Percentiles rank a stretch among this genome's conserved stretches.
These are phyloP conservation scores for Chaetomium cochliodes DNA, from an alignment of 495 filamentous ascomycete species.

Conservation along the genomic window DNA sequence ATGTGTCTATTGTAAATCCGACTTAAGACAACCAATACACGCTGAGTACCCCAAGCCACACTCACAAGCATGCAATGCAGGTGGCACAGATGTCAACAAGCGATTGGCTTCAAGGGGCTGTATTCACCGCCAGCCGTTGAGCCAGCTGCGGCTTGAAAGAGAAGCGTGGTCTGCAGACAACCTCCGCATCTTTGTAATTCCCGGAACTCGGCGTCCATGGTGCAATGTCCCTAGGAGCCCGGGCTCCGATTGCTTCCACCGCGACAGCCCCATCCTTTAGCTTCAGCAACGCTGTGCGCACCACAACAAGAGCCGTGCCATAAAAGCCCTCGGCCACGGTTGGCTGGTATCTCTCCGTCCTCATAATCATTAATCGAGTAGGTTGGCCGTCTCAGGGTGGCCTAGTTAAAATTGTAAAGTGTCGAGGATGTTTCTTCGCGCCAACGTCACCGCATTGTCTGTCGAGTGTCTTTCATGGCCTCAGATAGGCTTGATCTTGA, in stretches of 20 bases:
- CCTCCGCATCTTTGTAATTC: not conserved
- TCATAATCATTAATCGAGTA: not conserved
- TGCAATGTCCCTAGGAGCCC: not conserved
- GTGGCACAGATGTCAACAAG: constrained; percentile 16
- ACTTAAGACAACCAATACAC: not conserved
- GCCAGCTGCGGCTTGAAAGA: not conserved
- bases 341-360: not conserved
- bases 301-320: not conserved
- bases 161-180: not conserved
- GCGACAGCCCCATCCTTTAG: not conserved
- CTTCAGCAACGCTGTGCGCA: not conserved
- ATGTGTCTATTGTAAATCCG: not conserved
- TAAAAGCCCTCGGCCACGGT: not conserved
- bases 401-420: not conserved
- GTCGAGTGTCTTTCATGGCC: not conserved
- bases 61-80: constrained; percentile 14
- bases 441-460: not conserved
- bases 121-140: constrained; percentile 7
- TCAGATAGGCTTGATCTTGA: constrained; percentile 95
- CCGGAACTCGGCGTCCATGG: not conserved
- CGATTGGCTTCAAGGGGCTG: not conserved
- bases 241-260: not conserved
- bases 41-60: not conserved
- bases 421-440: not conserved
- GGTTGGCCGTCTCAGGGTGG: not conserved